A percentile compares a stretch with the other conserved stretches of the same genome.
These are phyloP conservation scores for Ascochyta clinopodiicola DNA, from an alignment of 2,329 filamentous ascomycete species.

Conservation along the genomic window DNA sequence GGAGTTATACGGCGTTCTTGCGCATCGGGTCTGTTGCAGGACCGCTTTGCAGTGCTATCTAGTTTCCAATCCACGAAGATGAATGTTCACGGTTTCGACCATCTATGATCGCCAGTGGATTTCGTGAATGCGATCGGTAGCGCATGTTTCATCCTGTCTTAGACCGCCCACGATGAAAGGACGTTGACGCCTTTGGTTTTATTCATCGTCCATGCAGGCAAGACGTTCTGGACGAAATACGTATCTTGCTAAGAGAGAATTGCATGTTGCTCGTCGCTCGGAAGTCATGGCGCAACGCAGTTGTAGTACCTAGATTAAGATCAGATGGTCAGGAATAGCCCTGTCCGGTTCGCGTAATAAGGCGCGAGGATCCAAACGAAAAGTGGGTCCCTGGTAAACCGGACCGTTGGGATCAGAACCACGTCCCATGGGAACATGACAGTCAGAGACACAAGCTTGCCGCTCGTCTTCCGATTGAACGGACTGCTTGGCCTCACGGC, in stretches of 20 bases:
- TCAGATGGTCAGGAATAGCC: slow-evolving; percentile 2
- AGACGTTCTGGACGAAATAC: not conserved
- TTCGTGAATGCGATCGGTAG: not conserved
- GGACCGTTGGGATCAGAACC: slow-evolving; percentile 8
- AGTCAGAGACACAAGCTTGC: slow-evolving; percentile 13
- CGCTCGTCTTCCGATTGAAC: not conserved
- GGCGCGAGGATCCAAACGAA: slow-evolving; percentile 11
- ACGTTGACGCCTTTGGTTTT: not conserved
- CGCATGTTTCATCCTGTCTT: slow-evolving; percentile 11
- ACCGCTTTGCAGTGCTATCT: slow-evolving; percentile 18
- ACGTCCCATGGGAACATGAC: slow-evolving; percentile 14
- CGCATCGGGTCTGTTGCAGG: slow-evolving; percentile 25
- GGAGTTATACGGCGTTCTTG: slow-evolving; percentile 28
- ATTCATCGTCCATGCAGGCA: not conserved
- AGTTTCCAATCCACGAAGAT: slow-evolving; percentile 16
- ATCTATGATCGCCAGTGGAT: slow-evolving; percentile 6
- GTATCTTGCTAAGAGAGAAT: not conserved
- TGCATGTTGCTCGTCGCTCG: not conserved
- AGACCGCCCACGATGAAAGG: not conserved
- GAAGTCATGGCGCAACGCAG: not conserved
- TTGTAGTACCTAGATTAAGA: not conserved
- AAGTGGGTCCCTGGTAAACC: slow-evolving; percentile 3
- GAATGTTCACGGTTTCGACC: slow-evolving; percentile 8
- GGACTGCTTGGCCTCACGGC: not conserved
- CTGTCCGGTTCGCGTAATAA: slow-evolving; percentile 10